Percentiles rank a stretch among this genome's conserved stretches.
Conservation (phyloP, 306 rosid genomes). For the Lablab purpureus region DNA sequence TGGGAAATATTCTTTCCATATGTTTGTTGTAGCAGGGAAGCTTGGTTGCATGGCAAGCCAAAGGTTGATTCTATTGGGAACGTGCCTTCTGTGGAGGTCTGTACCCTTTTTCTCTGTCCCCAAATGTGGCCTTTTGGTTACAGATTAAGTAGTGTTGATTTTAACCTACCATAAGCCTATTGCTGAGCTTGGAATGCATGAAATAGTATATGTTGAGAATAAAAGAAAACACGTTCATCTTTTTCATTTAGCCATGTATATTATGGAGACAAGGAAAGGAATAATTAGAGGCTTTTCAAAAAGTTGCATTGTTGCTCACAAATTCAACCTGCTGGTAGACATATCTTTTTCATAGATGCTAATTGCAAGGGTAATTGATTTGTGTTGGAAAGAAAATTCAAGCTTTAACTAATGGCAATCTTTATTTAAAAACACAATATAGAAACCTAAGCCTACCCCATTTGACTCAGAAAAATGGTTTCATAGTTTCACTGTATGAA, state of each 20-base stretch:
- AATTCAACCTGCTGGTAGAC: slow-evolving; percentile 54
- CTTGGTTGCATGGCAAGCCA: slow-evolving; percentile 83
- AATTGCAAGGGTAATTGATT: slow-evolving; percentile 30
- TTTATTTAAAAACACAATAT: background rate
- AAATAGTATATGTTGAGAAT: slow-evolving; percentile 49
- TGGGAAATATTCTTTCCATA: slow-evolving; percentile 52
- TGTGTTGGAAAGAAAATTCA: slow-evolving; percentile 19
- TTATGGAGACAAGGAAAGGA: slow-evolving; percentile 52
- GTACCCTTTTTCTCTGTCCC: slow-evolving; percentile 15
- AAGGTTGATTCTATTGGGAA: slow-evolving; percentile 65
- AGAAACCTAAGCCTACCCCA: slow-evolving; percentile 47
- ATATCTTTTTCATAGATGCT: slow-evolving; percentile 56
- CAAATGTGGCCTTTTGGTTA: slow-evolving; percentile 34
- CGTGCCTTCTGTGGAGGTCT: slow-evolving; percentile 70
- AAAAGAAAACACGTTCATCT: slow-evolving; percentile 58
- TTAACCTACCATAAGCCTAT: background rate
- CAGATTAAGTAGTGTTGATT: background rate
- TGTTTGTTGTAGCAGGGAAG: slow-evolving; percentile 82
- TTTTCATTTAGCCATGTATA: slow-evolving; percentile 64
- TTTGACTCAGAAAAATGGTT: slow-evolving; percentile 38
- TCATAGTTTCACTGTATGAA: background rate
- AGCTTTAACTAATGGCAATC: background rate
- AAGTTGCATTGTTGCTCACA: slow-evolving; percentile 65
- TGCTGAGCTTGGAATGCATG: slow-evolving; percentile 54
- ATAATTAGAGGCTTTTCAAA: slow-evolving; percentile 52